A percentile compares a stretch with the other conserved stretches of the same genome.
Evolutionary conservation across 2,329 filamentous ascomycete species (phyloP).

Genomic region (Pleomassaria siparia): DNA sequence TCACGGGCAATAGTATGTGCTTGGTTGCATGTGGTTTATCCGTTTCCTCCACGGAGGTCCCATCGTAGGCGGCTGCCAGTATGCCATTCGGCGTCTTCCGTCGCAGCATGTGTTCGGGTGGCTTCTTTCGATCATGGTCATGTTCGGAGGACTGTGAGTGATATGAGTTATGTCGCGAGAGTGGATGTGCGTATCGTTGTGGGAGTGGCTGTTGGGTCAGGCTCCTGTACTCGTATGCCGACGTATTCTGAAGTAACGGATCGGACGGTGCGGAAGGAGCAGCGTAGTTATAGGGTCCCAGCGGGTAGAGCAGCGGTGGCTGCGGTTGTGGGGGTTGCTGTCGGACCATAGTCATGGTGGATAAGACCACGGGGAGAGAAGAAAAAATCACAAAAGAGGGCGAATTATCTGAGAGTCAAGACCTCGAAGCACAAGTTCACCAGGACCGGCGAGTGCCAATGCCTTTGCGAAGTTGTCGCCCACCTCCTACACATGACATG

Average conservation of each 20-base stretch:
- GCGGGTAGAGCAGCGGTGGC: conserved; percentile 29
- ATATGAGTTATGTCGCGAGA: conserved; percentile 43
- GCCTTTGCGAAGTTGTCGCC: conserved; percentile 46
- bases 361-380: background rate
- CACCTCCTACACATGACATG: conserved; percentile 42
- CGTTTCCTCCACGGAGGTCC: conserved; percentile 70
- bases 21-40: conserved; percentile 77
- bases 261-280: conserved; percentile 25
- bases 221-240: conserved; percentile 24
- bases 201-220: conserved; percentile 28
- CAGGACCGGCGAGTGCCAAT: conserved; percentile 45
- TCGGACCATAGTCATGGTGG: conserved; percentile 43
- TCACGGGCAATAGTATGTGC: conserved; percentile 74
- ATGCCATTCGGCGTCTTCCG: conserved; percentile 96
- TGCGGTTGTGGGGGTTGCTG: conserved; percentile 39
- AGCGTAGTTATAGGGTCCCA: conserved; percentile 25
- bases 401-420: background rate
- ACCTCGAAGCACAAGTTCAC: conserved; percentile 33
- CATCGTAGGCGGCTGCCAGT: conserved; percentile 87
- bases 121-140: conserved; percentile 27
- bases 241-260: conserved; percentile 30
- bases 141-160: conserved; percentile 28
- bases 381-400: too few relatives aligned
- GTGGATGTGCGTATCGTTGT: conserved; percentile 44
- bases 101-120: conserved; percentile 74